Base-by-base conservation (phyloP, 2,329 filamentous ascomycete genomes). In the Microsporum ferrugineum region DNA sequence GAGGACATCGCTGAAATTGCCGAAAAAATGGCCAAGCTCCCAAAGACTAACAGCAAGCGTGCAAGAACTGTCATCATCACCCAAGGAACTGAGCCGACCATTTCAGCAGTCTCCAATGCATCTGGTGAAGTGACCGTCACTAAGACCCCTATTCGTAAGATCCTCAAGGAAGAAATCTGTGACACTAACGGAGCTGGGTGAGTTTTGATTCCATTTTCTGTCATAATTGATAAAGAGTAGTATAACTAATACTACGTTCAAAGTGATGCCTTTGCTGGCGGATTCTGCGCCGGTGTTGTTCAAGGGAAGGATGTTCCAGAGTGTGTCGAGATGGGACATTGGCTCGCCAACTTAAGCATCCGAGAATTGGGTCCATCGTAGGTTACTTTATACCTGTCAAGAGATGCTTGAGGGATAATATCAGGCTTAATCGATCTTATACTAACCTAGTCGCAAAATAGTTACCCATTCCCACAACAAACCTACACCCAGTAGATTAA, bases 341-440 rank as follows among this genome's bases (percentile, higher is more conserved):
- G 94, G 94, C 84, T 99, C 67, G 94, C 94, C 57, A 87, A 88
- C 71, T 81, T 96, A 71, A 94, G 91, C 81, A 92, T 99, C 75
- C 87, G 92, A 79, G 91, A 97, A 79, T 81, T 96, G 69, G 94
- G 94, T 70, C 91, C 92, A 77, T 94, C 91, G 88, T 97, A 87
- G 82, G 88, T 88, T 61, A 66, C 45, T 59, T 49, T 23, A 23
- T 23, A 23, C 17, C 17, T 23, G 17, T 23, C 17, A 23, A 23
- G 17, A 23, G 17, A 23, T 23, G 17, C 17, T 23, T 23, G 17
- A 23, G 17, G 17, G 17, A 23, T 23, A 23, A 23, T 23, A 8
- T 8, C 3, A 14, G 2, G 2, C 27, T 17, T 55, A 10, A 10
- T 33, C 23, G 36, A 14, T n/a, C 36, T 17, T 33, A 27, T 12